Evolutionary conservation across 768 basidiomycete genomes (phyloP).

Genomic region (Lactarius tabidus): DNA sequence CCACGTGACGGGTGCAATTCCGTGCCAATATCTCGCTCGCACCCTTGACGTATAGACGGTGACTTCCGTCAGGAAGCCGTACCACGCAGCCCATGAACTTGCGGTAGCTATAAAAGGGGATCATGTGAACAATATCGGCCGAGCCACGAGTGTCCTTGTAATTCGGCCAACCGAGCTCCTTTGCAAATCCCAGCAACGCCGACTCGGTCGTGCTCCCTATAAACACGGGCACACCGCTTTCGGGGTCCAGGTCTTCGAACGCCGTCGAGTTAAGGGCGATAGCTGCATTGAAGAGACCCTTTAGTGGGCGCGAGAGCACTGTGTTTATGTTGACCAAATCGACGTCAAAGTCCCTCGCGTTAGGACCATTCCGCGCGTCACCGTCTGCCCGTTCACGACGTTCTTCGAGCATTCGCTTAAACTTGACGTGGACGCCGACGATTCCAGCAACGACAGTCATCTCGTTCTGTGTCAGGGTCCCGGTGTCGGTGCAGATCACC

Average conservation of each 20-base stretch:
- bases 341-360: slow-evolving; percentile 71
- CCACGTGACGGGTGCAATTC: slow-evolving; percentile 67
- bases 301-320: slow-evolving; percentile 56
- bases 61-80: slow-evolving; percentile 46
- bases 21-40: slow-evolving; percentile 90
- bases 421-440: slow-evolving; percentile 90
- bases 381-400: slow-evolving; percentile 72
- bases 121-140: slow-evolving; percentile 70
- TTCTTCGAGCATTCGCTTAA: slow-evolving; percentile 72
- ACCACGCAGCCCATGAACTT: slow-evolving; percentile 95
- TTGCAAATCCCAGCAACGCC: slow-evolving; percentile 80
- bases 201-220: slow-evolving; percentile 96
- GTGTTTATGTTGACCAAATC: slow-evolving; percentile 69
- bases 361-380: slow-evolving; percentile 40
- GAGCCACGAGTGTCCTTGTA: slow-evolving; percentile 63
- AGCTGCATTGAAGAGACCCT: slow-evolving; percentile 71
- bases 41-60: slow-evolving; percentile 83
- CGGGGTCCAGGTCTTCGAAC: slow-evolving; percentile 74
- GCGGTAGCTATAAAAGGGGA: slow-evolving; percentile 90
- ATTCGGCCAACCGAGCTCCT: slow-evolving; percentile 71
- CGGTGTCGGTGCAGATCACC: slow-evolving; percentile 93
- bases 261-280: slow-evolving; percentile 93
- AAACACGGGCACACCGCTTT: slow-evolving; percentile 57
- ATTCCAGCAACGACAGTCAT: slow-evolving; percentile 98
- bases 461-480: slow-evolving; percentile 90